These are phyloP conservation scores for Coix lacrymajobi DNA, from an alignment of 176 grass and related monocot genomes.

Conservation along the genomic window DNA sequence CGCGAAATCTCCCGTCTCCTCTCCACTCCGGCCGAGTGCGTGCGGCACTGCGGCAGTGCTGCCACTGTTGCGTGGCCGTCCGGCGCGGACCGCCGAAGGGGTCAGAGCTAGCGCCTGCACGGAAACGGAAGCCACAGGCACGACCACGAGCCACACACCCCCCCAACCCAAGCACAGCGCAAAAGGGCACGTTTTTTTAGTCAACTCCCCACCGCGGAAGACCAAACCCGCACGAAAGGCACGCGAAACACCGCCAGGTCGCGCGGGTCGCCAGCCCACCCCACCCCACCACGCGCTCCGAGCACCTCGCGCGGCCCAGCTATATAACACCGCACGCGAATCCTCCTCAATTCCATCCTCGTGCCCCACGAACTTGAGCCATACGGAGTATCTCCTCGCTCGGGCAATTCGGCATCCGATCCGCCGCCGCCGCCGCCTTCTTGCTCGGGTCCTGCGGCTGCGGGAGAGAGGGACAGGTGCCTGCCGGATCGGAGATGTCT, in stretches of 20 bases:
- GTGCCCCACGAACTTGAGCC: not conserved
- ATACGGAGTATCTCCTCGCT: not conserved
- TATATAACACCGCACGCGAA: not conserved
- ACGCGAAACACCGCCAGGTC: not conserved
- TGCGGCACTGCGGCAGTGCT: not conserved
- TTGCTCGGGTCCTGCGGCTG: not conserved
- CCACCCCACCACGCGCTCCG: not conserved
- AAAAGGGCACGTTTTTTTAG: not conserved
- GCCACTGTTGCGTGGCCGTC: not conserved
- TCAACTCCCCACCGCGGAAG: not conserved
- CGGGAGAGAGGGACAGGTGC: not conserved
- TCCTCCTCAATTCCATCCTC: not conserved
- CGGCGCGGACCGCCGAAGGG: not conserved
- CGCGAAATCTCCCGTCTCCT: not conserved
- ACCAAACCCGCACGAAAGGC: not conserved
- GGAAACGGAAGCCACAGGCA: not conserved
- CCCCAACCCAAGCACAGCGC: not conserved
- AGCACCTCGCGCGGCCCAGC: not conserved
- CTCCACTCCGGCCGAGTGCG: not conserved
- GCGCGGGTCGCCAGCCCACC: no score
- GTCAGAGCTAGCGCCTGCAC: not conserved
- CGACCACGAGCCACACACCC: no score
- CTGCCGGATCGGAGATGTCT: constrained; percentile 6
- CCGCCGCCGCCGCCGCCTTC: not conserved
- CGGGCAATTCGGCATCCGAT: not conserved